These are phyloP conservation scores for Abrus pulchellus DNA, from an alignment of 306 rosid genomes.

Conservation along the genomic window DNA sequence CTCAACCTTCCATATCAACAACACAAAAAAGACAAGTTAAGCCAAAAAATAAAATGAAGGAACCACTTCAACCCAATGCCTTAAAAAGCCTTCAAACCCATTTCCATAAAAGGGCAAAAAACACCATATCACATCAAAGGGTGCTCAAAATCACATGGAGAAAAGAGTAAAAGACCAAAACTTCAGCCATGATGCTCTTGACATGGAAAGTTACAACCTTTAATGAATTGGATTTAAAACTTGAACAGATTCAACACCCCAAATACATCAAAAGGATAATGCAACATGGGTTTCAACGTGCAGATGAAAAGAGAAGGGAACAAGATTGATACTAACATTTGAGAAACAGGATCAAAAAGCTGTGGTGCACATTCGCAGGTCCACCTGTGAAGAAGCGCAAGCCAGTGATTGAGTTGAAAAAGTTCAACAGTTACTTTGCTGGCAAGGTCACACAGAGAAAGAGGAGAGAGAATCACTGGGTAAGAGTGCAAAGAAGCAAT, in stretches of 20 bases:
- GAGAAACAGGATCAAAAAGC: slow-evolving; percentile 42
- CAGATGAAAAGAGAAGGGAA: slow-evolving; percentile 10
- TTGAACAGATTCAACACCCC: slow-evolving; percentile 30
- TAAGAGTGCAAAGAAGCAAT: slow-evolving; percentile 42
- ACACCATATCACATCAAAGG: slow-evolving; percentile 33
- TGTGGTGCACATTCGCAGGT: slow-evolving; percentile 36
- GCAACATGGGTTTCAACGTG: slow-evolving; percentile 41
- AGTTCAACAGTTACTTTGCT: slow-evolving; percentile 45
- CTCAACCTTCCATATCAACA: slow-evolving; percentile 48
- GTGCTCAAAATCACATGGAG: slow-evolving; percentile 28
- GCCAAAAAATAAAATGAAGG: background rate
- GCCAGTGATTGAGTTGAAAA: slow-evolving; percentile 43
- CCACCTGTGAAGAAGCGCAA: slow-evolving; percentile 47
- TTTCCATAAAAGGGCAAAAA: slow-evolving; percentile 38
- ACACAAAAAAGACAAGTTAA: slow-evolving; percentile 1
- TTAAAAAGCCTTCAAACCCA: slow-evolving; percentile 49
- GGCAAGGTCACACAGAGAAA: slow-evolving; percentile 36
- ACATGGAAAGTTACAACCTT: slow-evolving; percentile 29
- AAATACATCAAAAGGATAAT: slow-evolving; percentile 35
- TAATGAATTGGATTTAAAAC: slow-evolving; percentile 30
- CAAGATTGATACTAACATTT: slow-evolving; percentile 55
- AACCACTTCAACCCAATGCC: slow-evolving; percentile 61
- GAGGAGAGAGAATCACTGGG: slow-evolving; percentile 50
- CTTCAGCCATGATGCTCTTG: background rate
- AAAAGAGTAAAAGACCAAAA: background rate